Conservation (phyloP, 768 basidiomycete genomes). For the Collybiopsis confluens region DNA sequence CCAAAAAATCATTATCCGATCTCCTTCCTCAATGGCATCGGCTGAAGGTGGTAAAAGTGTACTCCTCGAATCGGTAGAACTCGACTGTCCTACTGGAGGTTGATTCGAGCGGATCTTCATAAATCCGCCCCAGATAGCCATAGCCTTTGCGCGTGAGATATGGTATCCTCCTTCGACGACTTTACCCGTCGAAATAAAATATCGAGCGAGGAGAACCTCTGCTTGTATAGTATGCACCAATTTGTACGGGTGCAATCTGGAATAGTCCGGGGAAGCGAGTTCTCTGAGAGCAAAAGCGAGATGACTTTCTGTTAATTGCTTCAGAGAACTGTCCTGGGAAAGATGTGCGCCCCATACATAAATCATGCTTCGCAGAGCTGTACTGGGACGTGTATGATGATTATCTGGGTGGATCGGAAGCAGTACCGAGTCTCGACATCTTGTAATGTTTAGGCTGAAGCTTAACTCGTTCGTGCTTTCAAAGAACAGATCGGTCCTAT, state of each 20-base stretch:
- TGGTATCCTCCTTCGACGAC: slow-evolving; percentile 38
- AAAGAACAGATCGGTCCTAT: too few species aligned
- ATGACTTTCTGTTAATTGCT: not conserved
- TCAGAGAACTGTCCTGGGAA: not conserved
- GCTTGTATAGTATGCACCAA: slow-evolving; percentile 30
- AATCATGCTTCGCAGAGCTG: slow-evolving; percentile 3
- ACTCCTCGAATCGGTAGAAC: not conserved
- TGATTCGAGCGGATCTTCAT: slow-evolving; percentile 15
- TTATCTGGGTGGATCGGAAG: slow-evolving; percentile 13
- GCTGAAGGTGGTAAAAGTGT: slow-evolving; percentile 17
- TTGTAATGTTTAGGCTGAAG: slow-evolving; percentile 38
- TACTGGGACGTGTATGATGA: not conserved
- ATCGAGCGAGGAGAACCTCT: slow-evolving; percentile 37
- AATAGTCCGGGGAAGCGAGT: not conserved
- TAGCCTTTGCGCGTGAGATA: slow-evolving; percentile 28
- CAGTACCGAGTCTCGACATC: slow-evolving; percentile 27
- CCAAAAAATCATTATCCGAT: slow-evolving; percentile 22
- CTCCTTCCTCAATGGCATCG: slow-evolving; percentile 22
- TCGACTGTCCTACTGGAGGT: not conserved
- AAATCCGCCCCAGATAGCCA: slow-evolving; percentile 22
- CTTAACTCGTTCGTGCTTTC: slow-evolving; percentile 34
- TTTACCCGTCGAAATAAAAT: slow-evolving; percentile 37
- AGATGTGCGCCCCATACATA: slow-evolving; percentile 12
- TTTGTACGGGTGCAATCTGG: slow-evolving; percentile 19
- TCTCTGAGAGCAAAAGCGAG: slow-evolving; percentile 6